Conservation (phyloP, 2,329 filamentous ascomycete species). For the Dactylella cylindrospora region DNA sequence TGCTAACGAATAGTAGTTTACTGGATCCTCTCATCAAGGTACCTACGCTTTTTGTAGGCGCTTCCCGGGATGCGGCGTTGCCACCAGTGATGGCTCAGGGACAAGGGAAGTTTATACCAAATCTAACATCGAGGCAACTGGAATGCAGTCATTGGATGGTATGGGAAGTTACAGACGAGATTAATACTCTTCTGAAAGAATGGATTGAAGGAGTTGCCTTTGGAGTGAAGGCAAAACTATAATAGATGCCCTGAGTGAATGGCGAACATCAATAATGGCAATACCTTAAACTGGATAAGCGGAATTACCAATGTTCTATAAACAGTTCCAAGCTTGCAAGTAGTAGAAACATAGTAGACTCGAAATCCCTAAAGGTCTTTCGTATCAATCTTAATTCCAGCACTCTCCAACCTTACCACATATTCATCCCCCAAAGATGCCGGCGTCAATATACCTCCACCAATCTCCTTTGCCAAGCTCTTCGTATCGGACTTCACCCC, state of each 20-base stretch:
- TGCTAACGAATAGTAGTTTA: conserved; percentile 30
- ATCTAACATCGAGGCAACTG: conserved; percentile 67
- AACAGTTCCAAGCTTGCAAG: too few species aligned
- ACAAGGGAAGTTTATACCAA: conserved; percentile 69
- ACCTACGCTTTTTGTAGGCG: conserved; percentile 74
- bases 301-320: too few species aligned
- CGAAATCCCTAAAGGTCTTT: conserved; percentile 16
- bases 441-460: conserved; percentile 57
- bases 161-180: conserved; percentile 68
- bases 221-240: conserved; percentile 43
- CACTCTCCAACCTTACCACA: conserved; percentile 55
- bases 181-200: conserved; percentile 67
- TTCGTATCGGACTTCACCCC: conserved; percentile 53
- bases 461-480: conserved; percentile 53
- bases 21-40: conserved; percentile 56
- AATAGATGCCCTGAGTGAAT: too few species aligned
- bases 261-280: too few species aligned
- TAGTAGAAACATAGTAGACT: background rate
- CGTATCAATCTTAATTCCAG: conserved; percentile 53
- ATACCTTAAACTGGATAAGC: too few species aligned
- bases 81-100: conserved; percentile 68
- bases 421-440: conserved; percentile 56
- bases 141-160: conserved; percentile 79
- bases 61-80: conserved; percentile 70
- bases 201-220: conserved; percentile 64